Conservation (phyloP, 2,329 filamentous ascomycete genomes). For the Alternaria sp. region DNA sequence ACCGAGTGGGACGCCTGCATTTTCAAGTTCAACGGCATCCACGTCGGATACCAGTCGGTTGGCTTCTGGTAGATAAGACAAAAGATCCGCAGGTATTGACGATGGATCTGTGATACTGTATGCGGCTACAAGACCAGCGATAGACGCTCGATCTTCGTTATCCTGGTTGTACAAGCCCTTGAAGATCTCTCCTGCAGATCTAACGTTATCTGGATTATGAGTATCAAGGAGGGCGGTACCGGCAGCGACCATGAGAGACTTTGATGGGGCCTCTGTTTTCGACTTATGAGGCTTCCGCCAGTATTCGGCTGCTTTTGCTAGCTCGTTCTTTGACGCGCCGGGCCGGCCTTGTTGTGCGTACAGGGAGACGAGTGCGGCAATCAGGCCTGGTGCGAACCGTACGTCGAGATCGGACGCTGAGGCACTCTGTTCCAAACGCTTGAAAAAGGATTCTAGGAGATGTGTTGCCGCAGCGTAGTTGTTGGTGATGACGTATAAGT, state of each 20-base stretch:
- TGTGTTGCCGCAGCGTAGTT: slow-evolving; percentile 76
- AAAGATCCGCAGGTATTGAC: slow-evolving; percentile 60
- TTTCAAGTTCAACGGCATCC: slow-evolving; percentile 67
- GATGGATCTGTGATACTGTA: slow-evolving; percentile 68
- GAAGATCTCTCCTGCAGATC: slow-evolving; percentile 79
- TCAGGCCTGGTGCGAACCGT: slow-evolving; percentile 82
- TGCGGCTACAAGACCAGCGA: slow-evolving; percentile 85
- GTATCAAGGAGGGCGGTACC: slow-evolving; percentile 84
- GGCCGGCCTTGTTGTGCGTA: slow-evolving; percentile 79
- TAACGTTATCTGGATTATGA: slow-evolving; percentile 69
- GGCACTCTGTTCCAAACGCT: slow-evolving; percentile 69
- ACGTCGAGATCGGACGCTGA: slow-evolving; percentile 67
- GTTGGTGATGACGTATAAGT: slow-evolving; percentile 76
- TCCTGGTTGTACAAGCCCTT: slow-evolving; percentile 70
- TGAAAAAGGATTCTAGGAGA: slow-evolving; percentile 78
- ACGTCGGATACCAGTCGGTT: slow-evolving; percentile 66
- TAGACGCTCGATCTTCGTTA: slow-evolving; percentile 70
- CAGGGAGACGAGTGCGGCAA: slow-evolving; percentile 79
- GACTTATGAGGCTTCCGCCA: slow-evolving; percentile 70
- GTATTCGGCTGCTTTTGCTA: slow-evolving; percentile 79
- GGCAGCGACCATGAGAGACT: slow-evolving; percentile 74
- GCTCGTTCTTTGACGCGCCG: slow-evolving; percentile 71
- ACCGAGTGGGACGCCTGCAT: slow-evolving; percentile 67
- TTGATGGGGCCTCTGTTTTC: slow-evolving; percentile 49
- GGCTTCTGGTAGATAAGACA: slow-evolving; percentile 66